Percentiles rank a stretch among this genome's conserved stretches.
Evolutionary conservation across 2,329 filamentous ascomycete genomes (phyloP).

Genomic region (Xylaria sp.): DNA sequence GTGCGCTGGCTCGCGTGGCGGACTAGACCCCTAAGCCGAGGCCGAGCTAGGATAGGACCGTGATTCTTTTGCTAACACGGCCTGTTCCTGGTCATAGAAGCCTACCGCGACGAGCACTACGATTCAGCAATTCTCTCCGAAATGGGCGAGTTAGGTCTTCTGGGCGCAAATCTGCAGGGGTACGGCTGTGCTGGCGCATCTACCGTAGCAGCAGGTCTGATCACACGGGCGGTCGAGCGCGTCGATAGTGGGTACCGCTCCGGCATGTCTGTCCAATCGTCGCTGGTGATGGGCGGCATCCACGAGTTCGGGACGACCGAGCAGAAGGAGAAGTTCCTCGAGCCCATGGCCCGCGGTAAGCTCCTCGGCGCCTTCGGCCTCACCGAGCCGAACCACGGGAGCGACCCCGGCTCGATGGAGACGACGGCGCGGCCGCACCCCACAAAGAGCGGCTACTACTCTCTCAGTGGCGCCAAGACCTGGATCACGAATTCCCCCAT

Average conservation of each 20-base stretch:
- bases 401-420: slow-evolving; percentile 92
- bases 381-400: slow-evolving; percentile 93
- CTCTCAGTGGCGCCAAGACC: slow-evolving; percentile 85
- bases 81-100: slow-evolving; percentile 40
- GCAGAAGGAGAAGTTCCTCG: slow-evolving; percentile 85
- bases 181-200: slow-evolving; percentile 90
- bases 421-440: slow-evolving; percentile 85
- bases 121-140: slow-evolving; percentile 86
- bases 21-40: background rate
- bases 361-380: slow-evolving; percentile 87
- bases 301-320: slow-evolving; percentile 87
- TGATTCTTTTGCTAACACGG: slow-evolving; percentile 30
- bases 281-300: slow-evolving; percentile 93
- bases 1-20: slow-evolving; percentile 44
- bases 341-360: slow-evolving; percentile 83
- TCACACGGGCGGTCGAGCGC: slow-evolving; percentile 89
- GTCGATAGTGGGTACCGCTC: slow-evolving; percentile 93
- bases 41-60: background rate
- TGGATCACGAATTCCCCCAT: slow-evolving; percentile 98
- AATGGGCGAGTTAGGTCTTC: slow-evolving; percentile 91
- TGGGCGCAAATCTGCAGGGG: slow-evolving; percentile 86
- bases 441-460: slow-evolving; percentile 82
- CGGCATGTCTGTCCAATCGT: slow-evolving; percentile 93
- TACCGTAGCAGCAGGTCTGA: slow-evolving; percentile 87
- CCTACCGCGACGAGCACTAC: slow-evolving; percentile 82